phyloP scores from a whole-genome alignment of 495 filamentous ascomycete species.

The Clavariopsis aquatica region DNA sequence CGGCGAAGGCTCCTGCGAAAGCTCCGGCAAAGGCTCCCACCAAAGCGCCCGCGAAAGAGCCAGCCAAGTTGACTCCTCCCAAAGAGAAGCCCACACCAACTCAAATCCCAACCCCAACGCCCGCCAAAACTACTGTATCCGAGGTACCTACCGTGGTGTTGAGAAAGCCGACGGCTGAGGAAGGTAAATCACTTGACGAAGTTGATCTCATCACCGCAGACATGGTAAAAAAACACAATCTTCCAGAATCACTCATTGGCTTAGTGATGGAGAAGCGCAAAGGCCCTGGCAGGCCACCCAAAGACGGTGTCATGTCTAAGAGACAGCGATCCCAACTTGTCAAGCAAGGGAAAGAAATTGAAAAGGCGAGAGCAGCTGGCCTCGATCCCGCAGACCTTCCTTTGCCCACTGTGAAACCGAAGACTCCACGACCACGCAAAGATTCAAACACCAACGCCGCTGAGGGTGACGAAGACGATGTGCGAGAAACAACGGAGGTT shows the following conservation, averaged over 20 bases:
- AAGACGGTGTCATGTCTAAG: constrained; percentile 92
- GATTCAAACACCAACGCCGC: constrained; percentile 26
- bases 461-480: constrained; percentile 28
- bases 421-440: constrained; percentile 29
- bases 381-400: constrained; percentile 30
- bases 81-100: constrained; percentile 9
- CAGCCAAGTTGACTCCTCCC: constrained; percentile 7
- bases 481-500: constrained; percentile 24
- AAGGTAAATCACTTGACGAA: constrained; percentile 5
- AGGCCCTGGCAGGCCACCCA: constrained; percentile 84
- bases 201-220: constrained; percentile 25
- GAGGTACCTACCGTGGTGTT: constrained; percentile 11
- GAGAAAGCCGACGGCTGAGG: constrained; percentile 33
- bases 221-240: constrained; percentile 7
- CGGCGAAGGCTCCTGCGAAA: constrained; percentile 18
- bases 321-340: constrained; percentile 68
- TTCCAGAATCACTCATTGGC: constrained; percentile 27
- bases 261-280: constrained; percentile 54
- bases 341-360: constrained; percentile 55
- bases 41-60: constrained; percentile 25
- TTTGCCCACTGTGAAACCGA: constrained; percentile 13
- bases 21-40: neutral
- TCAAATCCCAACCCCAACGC: constrained; percentile 8
- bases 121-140: constrained; percentile 16
- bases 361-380: constrained; percentile 47